These are phyloP conservation scores for Haematococcus lacustris DNA, from an alignment of 139 green algal species.

Conservation along the genomic window DNA sequence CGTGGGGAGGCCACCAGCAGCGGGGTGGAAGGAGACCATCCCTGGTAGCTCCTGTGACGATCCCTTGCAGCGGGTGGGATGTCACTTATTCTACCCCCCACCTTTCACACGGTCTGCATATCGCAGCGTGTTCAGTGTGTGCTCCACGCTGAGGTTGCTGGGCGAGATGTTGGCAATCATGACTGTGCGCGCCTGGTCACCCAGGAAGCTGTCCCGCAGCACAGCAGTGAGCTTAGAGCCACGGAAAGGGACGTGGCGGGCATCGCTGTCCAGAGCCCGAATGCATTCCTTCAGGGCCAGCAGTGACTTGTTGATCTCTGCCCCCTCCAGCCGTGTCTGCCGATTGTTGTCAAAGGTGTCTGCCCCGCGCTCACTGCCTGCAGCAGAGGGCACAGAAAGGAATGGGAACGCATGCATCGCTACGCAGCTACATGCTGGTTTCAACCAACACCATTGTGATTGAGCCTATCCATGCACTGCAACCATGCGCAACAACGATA, in stretches of 20 bases:
- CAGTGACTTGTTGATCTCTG: conserved; percentile 98
- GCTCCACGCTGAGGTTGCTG: conserved; percentile 76
- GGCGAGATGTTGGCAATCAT: conserved; percentile 98
- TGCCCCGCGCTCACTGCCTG: conserved; percentile 89
- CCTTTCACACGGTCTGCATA: conserved; percentile 96
- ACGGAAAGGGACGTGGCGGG: conserved; percentile 89
- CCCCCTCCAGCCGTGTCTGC: conserved; percentile 83
- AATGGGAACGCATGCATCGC: too few relatives aligned
- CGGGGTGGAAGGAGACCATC: too few relatives aligned
- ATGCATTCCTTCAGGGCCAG: conserved; percentile 90
- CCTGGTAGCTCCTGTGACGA: too few relatives aligned
- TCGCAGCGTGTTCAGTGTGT: conserved; percentile 97
- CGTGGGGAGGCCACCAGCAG: too few relatives aligned
- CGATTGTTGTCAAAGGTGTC: conserved; percentile 94
- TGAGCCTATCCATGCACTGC: too few relatives aligned
- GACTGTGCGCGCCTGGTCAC: conserved; percentile 79
- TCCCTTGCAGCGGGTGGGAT: too few relatives aligned
- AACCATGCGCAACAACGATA: too few relatives aligned
- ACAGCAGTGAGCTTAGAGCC: conserved; percentile 84
- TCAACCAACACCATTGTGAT: too few relatives aligned
- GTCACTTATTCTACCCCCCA: too few relatives aligned
- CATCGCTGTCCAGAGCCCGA: conserved; percentile 14
- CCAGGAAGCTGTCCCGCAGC: conserved; percentile 72
- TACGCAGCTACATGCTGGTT: too few relatives aligned
- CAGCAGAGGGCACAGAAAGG: too few relatives aligned